Evolutionary conservation across 2,329 filamentous ascomycete genomes (phyloP).

Genomic region (Cadophora sp.): DNA sequence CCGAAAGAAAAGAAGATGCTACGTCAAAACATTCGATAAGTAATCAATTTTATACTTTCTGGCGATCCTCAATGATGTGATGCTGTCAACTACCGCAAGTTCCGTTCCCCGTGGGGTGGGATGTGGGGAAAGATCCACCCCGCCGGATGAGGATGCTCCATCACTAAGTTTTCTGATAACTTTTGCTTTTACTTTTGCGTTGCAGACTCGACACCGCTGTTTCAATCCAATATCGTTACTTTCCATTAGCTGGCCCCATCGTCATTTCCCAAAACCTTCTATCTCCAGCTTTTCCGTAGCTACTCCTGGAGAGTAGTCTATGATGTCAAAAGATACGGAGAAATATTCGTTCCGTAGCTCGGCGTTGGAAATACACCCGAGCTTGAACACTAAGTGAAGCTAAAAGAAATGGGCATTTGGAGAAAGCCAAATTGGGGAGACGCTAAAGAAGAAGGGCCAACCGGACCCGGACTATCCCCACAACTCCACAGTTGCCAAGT

Average conservation of each 20-base stretch:
- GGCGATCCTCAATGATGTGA: background rate
- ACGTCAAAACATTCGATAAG: background rate
- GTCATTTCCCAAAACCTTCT: background rate
- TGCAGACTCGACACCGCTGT: constrained; percentile 3
- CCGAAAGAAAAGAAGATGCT: background rate
- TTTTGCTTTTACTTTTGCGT: background rate
- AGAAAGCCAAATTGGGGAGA: background rate
- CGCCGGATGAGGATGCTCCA: background rate
- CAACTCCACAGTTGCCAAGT: constrained; percentile 10
- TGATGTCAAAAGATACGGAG: constrained; percentile 9
- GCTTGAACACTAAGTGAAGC: background rate
- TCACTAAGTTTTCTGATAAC: background rate
- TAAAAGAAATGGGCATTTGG: background rate
- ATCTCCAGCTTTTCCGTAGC: background rate
- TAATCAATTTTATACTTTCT: background rate
- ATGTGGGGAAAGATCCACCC: constrained; percentile 10
- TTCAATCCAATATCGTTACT: background rate
- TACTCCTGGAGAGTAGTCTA: background rate
- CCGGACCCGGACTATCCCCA: background rate
- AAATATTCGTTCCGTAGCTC: background rate
- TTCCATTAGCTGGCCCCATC: background rate
- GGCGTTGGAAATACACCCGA: background rate
- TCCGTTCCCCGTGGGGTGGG: constrained; percentile 10
- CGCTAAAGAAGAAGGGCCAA: background rate
- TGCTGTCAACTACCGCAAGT: background rate